Evolutionary conservation across 805 yeast species (phyloP).

Genomic region (Ogataea philodendri): DNA sequence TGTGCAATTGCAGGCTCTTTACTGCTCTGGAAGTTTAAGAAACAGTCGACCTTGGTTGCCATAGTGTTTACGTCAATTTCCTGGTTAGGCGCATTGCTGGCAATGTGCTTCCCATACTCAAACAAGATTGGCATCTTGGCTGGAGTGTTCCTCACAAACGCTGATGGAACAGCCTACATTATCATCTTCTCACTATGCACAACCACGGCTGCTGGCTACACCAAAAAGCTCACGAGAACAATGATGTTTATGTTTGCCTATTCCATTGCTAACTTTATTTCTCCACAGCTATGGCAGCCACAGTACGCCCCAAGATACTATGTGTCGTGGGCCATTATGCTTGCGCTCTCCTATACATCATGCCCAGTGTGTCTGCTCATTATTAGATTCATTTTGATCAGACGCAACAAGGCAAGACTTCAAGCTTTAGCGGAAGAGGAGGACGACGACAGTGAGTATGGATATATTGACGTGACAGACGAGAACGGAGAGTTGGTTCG

Average conservation of each 20-base stretch:
- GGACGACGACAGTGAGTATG: slow-evolving; percentile 26
- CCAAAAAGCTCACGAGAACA: slow-evolving; percentile 50
- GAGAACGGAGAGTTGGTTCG: slow-evolving; percentile 17
- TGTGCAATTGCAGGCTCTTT: slow-evolving; percentile 24
- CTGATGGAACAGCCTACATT: slow-evolving; percentile 30
- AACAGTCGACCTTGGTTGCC: slow-evolving; percentile 14
- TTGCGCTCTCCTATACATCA: slow-evolving; percentile 45
- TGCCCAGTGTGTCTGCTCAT: slow-evolving; percentile 46
- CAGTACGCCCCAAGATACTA: slow-evolving; percentile 46
- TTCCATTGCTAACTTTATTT: slow-evolving; percentile 48
- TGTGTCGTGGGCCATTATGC: slow-evolving; percentile 56
- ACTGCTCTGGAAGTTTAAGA: slow-evolving; percentile 13
- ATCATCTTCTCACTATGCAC: slow-evolving; percentile 26
- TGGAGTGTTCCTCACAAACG: slow-evolving; percentile 8
- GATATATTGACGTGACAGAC: slow-evolving; percentile 10
- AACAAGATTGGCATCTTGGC: slow-evolving; percentile 9
- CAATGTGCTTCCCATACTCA: slow-evolving; percentile 4
- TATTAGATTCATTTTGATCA: slow-evolving; percentile 43
- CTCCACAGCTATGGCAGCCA: slow-evolving; percentile 55
- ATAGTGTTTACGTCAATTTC: background rate
- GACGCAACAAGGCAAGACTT: slow-evolving; percentile 43
- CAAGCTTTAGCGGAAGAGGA: slow-evolving; percentile 12
- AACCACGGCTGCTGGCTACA: slow-evolving; percentile 44
- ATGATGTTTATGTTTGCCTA: slow-evolving; percentile 48
- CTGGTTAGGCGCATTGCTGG: slow-evolving; percentile 7